Evolutionary conservation across 352 stramenopile species (phyloP).

Genomic region (Globisporangium canariense): DNA sequence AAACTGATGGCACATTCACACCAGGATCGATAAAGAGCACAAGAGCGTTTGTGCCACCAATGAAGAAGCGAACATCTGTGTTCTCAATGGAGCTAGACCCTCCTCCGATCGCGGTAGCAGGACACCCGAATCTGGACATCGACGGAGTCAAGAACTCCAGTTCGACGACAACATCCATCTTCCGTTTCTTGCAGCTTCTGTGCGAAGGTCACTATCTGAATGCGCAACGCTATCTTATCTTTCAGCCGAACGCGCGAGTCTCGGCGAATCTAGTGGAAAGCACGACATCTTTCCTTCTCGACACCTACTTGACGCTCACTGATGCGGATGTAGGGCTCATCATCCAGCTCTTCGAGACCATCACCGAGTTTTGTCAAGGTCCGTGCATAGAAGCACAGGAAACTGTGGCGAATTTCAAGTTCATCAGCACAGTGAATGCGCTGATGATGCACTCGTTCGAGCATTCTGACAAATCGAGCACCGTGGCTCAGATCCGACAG

Average conservation of each 20-base stretch:
- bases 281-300: conserved; percentile 61
- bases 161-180: conserved; percentile 45
- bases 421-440: conserved; percentile 71
- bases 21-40: not conserved
- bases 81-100: conserved; percentile 21
- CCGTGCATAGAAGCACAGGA: conserved; percentile 68
- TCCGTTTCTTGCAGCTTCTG: conserved; percentile 70
- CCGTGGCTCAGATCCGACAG: conserved; percentile 23
- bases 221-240: conserved; percentile 53
- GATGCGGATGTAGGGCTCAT: conserved; percentile 52
- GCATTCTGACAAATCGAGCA: conserved; percentile 12
- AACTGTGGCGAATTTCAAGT: conserved; percentile 72
- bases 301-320: conserved; percentile 50
- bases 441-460: conserved; percentile 59
- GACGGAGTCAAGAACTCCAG: conserved; percentile 11
- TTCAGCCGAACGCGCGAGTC: conserved; percentile 23
- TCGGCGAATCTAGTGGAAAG: conserved; percentile 62
- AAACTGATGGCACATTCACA: not conserved
- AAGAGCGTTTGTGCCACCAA: not conserved
- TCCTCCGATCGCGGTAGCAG: not conserved
- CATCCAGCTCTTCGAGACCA: conserved; percentile 72
- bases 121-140: conserved; percentile 1
- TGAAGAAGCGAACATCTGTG: conserved; percentile 9
- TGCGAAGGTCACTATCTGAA: conserved; percentile 74
- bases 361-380: conserved; percentile 78